phyloP scores from a whole-genome alignment of 257 asterid genomes.

The Catharanthus roseus region DNA sequence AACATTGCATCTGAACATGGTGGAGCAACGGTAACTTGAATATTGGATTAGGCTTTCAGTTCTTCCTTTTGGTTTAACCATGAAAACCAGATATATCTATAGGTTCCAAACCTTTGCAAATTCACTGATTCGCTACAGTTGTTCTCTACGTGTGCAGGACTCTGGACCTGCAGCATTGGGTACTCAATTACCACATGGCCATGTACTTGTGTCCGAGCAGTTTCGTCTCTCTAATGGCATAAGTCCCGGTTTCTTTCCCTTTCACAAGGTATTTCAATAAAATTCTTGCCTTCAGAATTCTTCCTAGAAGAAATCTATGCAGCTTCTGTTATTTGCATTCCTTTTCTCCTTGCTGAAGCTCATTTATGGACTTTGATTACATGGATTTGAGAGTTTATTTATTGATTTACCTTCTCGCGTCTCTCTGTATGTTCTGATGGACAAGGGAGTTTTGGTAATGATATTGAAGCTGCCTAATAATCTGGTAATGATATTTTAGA shows the following conservation, averaged over 20 bases:
- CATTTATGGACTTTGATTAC: neutral
- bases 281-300: neutral
- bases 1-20: conserved; percentile 27
- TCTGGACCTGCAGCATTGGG: conserved; percentile 36
- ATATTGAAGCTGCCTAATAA: neutral
- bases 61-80: neutral
- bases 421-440: neutral
- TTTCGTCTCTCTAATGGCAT: conserved; percentile 44
- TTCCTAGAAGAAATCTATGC: neutral
- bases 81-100: neutral
- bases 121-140: neutral
- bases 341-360: neutral
- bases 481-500: neutral
- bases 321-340: too few species aligned
- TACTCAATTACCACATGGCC: conserved; percentile 35
- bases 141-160: conserved; percentile 29
- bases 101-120: neutral
- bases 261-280: conserved; percentile 43
- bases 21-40: conserved; percentile 44
- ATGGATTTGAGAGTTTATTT: neutral
- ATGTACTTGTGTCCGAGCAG: conserved; percentile 24
- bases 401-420: neutral
- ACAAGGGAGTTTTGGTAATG: neutral
- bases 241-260: conserved; percentile 39
- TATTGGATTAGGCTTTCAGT: neutral